Evolutionary conservation across 176 grass and related monocot genomes (phyloP).

Genomic region (Rhynchospora pubera): DNA sequence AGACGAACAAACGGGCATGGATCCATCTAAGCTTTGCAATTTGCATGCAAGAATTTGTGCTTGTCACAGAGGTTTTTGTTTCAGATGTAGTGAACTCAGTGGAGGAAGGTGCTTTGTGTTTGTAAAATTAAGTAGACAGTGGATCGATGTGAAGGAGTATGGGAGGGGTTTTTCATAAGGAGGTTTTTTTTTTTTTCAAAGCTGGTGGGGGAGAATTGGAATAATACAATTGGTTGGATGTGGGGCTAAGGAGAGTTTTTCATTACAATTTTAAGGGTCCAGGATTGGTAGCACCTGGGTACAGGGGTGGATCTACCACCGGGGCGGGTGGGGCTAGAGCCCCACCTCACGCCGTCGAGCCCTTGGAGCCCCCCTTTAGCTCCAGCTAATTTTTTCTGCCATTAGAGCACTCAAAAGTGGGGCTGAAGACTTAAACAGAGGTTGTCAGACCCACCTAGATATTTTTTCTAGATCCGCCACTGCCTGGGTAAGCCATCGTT

Average conservation of each 20-base stretch:
- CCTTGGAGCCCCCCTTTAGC: too few species aligned
- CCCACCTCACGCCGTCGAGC: too few species aligned
- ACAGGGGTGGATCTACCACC: too few species aligned
- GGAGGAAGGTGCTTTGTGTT: neutral
- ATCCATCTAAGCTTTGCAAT: conserved; percentile 43
- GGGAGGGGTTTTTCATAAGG: neutral
- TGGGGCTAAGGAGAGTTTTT: neutral
- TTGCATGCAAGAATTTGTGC: neutral
- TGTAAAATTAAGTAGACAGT: neutral
- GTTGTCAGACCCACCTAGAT: too few species aligned
- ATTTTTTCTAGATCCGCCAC: too few species aligned
- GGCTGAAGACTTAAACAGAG: too few species aligned
- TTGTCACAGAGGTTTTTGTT: neutral
- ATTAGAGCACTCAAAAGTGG: too few species aligned
- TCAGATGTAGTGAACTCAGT: neutral
- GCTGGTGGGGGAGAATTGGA: conserved; percentile 1
- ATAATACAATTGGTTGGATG: conserved; percentile 11
- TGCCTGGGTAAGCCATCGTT: neutral
- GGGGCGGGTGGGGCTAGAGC: too few species aligned
- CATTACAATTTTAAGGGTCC: neutral
- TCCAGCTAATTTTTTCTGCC: too few species aligned
- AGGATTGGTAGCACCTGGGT: neutral
- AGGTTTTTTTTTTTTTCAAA: conserved; percentile 1
- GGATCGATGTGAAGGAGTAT: neutral
- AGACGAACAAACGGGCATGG: conserved; percentile 88